Conservation (phyloP, 139 green algal species). For the Haematococcus sp. region DNA sequence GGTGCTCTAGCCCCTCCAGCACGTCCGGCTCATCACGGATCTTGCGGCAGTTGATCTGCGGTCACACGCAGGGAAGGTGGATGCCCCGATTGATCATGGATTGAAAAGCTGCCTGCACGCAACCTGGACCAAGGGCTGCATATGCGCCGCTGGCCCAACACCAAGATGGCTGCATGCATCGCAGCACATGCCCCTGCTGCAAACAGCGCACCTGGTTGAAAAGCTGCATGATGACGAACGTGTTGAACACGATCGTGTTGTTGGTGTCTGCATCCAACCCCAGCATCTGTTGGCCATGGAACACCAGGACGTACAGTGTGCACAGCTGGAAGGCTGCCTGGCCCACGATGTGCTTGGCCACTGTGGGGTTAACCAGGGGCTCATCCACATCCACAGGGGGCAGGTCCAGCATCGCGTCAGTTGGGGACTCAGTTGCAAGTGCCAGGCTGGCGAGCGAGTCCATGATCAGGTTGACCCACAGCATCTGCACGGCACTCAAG, state of each 20-base stretch:
- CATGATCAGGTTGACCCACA: slow-evolving; percentile 93
- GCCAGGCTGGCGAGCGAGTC: slow-evolving; percentile 80
- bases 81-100: no score
- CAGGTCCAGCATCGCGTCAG: slow-evolving; percentile 60
- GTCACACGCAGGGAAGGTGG: neutral
- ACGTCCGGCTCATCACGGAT: slow-evolving; percentile 64
- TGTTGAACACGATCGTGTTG: slow-evolving; percentile 86
- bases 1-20: slow-evolving; percentile 53
- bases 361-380: slow-evolving; percentile 43
- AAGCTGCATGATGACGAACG: slow-evolving; percentile 78
- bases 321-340: slow-evolving; percentile 77
- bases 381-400: slow-evolving; percentile 50
- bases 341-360: slow-evolving; percentile 55
- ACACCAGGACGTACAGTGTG: slow-evolving; percentile 64
- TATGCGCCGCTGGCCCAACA: no score
- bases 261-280: slow-evolving; percentile 35
- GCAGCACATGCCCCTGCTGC: no score
- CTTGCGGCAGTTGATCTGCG: slow-evolving; percentile 77
- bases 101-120: no score
- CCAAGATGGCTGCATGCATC: no score
- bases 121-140: no score
- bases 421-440: slow-evolving; percentile 79
- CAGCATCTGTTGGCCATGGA: slow-evolving; percentile 18
- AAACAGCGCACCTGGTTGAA: slow-evolving; percentile 88
- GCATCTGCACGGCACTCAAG: slow-evolving; percentile 68